Base-by-base conservation (phyloP, 2,329 filamentous ascomycete genomes). In the Aureobasidium sp. region DNA sequence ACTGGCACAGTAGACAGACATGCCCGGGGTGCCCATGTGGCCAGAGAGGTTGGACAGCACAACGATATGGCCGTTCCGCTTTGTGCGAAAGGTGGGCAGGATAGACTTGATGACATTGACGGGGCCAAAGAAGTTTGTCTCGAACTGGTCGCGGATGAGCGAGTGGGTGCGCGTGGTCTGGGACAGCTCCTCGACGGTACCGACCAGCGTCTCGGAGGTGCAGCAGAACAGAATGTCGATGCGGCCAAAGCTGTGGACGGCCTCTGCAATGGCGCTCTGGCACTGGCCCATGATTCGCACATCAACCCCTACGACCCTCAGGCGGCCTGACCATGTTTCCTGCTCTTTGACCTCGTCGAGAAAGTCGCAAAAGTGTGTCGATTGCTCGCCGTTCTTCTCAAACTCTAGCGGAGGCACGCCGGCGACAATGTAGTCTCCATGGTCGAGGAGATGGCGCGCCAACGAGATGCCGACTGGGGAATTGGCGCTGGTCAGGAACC, bases 41-140 rank as follows among this genome's bases (percentile, higher is more conserved):
- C 91, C 92, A 40, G 90, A 92, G 63, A 95, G 91, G 65, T 91
- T 93, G 7, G 91, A 94, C 54, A 97, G 81, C 61, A 95, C 84
- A 65, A 97, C 87, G 65, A 97, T 88, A 73, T 99, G 94, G 0
- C 94, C 94, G 9, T 87, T 91, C 68, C 88, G 86, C 70, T 92
- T 88, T 64, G 82, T 80, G 47, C 94, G 83, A 73, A 97, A 87
- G 60, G 86, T 82, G 0, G 93, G 91, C 24, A 99, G 80, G 1
- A 86, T 82, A 15, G 92, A 89, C 73, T 94, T 95, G 78, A 97
- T 95, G 72, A 96, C 90, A 75, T 97, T 97, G 73, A 97, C 88
- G 62, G 95, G 91, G 0, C 90, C 91, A 74, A 97, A 97, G 79
- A 95, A 97, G 69, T 96, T 91, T 65, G 86, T 86, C 74, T 97